Base-by-base conservation (phyloP, 2,329 filamentous ascomycete species). In the Monilinia fructigena region DNA sequence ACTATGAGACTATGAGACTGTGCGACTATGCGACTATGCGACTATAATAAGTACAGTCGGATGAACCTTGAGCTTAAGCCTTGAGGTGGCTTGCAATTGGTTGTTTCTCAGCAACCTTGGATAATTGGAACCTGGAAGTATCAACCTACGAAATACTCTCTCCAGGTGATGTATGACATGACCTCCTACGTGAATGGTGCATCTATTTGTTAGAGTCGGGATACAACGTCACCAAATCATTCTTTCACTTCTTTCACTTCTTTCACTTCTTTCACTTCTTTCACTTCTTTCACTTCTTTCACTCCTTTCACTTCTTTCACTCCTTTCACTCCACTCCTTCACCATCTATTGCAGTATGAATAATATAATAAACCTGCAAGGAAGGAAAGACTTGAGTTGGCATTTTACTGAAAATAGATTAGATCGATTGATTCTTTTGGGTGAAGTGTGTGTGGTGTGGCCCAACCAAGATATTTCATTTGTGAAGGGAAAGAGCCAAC, bases 141-240 rank as follows among this genome's bases (percentile, higher is more conserved):
- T 23, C 23, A 23, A 23, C 23, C 23, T 23, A 23, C 23, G 23
- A 23, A 23, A 23, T 23, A 23, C 23, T 23, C 23, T 23, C 23
- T 23, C 23, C 23, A 23, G 23, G 1, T 23, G 23, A 23, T 23
- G 23, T 23, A 23, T 23, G 23, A 23, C 23, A 23, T 23, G 23
- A 23, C 23, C 23, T 23, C 23, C 23, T 23, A 23, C 23, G 23
- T 59, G 56, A 47, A 59, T 59, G 56, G 26, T 48, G 23, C 56
- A 59, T 47, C 48, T 4, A 3, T 42, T 48, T 59, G 42, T 48
- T 48, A 26, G 40, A 42, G 20, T 48, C 12, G 56, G 26, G 14
- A 28, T 60, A 60, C 45, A 60, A 60, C 58, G 45, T 60, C 58
- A 60, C 45, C 28, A 38, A 48, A 20, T 28, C 31, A 59, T 18